These are phyloP conservation scores for Acanthamoeba lenticulata DNA, from an alignment of 208 protist genomes.

Conservation along the genomic window DNA sequence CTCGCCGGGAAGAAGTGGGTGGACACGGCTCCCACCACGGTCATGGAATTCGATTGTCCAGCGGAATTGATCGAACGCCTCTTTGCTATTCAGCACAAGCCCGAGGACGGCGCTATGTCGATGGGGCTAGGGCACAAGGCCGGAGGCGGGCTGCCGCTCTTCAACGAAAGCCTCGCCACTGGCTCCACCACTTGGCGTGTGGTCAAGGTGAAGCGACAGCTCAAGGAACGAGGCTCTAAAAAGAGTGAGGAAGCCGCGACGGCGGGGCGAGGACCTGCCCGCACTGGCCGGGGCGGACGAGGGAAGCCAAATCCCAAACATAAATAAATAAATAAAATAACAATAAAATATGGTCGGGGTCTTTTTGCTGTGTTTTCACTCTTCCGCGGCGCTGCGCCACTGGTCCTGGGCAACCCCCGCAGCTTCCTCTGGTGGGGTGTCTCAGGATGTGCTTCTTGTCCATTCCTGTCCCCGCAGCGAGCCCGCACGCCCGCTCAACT, in stretches of 20 bases:
- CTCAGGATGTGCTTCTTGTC: too few relatives aligned
- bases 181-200: conserved; percentile 67
- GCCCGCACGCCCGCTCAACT: too few relatives aligned
- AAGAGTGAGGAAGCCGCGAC: not conserved
- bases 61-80: conserved; percentile 56
- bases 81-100: conserved; percentile 75
- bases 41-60: conserved; percentile 78
- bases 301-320: too few relatives aligned
- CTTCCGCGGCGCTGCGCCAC: too few relatives aligned
- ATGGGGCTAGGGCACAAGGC: conserved; percentile 80
- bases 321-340: too few relatives aligned
- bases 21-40: conserved; percentile 75
- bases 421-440: too few relatives aligned
- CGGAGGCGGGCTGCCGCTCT: conserved; percentile 71
- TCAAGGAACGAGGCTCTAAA: not conserved
- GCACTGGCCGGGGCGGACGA: not conserved
- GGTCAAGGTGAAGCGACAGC: conserved; percentile 75
- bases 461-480: too few relatives aligned
- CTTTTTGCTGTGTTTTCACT: too few relatives aligned
- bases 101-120: conserved; percentile 78
- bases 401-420: too few relatives aligned
- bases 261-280: not conserved
- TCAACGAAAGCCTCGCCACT: conserved; percentile 72
- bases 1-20: conserved; percentile 76
- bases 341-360: too few relatives aligned